Base-by-base conservation (phyloP, 176 grass and related monocot species). In the Carex littledalei region DNA sequence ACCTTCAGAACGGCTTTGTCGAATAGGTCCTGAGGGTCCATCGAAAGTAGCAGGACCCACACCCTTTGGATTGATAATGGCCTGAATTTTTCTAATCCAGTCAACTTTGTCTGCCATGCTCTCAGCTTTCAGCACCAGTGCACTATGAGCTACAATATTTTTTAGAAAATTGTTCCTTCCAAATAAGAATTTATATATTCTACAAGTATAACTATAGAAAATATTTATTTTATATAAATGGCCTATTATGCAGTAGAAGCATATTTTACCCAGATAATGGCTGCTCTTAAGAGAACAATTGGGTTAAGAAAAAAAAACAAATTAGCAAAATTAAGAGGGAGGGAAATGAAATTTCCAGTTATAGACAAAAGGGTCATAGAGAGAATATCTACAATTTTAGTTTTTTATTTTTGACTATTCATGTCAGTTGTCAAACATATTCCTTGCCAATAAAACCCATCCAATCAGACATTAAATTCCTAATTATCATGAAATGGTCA, bases 111-210 rank as follows among this genome's bases (percentile, higher is more conserved):
- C 97, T 21, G 90, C 78, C 63, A 91, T 82, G 86, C 71, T 96
- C 88, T 99, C 97, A 84, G 97, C 93, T 84, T 95, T 99, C 70
- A 99, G 75, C 43, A 99, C 24, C 84, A 99, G 87, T 66, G 93
- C 91, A 88, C 90, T 99, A 32, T 99, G 91, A 81, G 97, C 97
- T 99, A 88, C 81, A 91, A 87, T n/a, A 17, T 68, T 21, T 52
- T 56, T 78, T 8, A 52, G 22, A 62, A 62, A 62, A 26, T 57
- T 81, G 17, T 26, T 71, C 26, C 14, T 62, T 79, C 60, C 20
- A 67, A 63, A 57, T 61, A 15, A 62, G 60, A 62, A 62, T 62
- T 62, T 62, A 62, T 22, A 24, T 9, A 62, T 62, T 62, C n/a
- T 62, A 62, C 8, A 62, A 62, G n/a, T 22, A 55, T 15, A n/a